phyloP scores from a whole-genome alignment of 108 stramenopile species.

The Epipyxis sp. region DNA sequence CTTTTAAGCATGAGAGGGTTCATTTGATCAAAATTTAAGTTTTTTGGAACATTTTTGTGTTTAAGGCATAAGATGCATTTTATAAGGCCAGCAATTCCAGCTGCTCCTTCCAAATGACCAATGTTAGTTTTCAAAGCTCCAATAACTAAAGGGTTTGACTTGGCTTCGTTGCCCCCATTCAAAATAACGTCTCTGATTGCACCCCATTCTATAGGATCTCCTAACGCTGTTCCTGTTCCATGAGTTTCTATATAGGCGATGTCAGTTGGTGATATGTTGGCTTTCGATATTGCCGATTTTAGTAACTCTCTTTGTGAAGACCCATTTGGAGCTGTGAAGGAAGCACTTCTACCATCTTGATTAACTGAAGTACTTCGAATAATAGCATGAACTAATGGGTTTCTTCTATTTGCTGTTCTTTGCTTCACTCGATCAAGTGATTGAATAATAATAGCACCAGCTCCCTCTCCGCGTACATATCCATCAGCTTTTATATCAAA shows the following conservation, averaged over 20 bases:
- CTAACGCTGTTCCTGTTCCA: constrained; percentile 57
- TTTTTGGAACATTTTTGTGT: constrained; percentile 41
- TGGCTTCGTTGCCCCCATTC: not conserved
- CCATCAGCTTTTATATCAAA: constrained; percentile 28
- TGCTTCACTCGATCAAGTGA: not conserved
- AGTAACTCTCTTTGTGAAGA: constrained; percentile 42
- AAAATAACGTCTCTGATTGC: constrained; percentile 39
- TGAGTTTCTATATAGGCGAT: constrained; percentile 52
- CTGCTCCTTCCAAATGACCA: constrained; percentile 56
- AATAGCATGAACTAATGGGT: constrained; percentile 16
- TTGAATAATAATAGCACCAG: constrained; percentile 8
- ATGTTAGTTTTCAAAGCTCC: constrained; percentile 57
- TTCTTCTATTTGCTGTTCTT: not conserved
- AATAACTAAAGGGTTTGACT: constrained; percentile 41
- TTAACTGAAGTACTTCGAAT: constrained; percentile 46
- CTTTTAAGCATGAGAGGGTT: constrained; percentile 40
- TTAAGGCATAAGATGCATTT: constrained; percentile 47
- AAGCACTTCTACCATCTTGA: constrained; percentile 54
- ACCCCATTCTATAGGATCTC: constrained; percentile 53
- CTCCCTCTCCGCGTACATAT: constrained; percentile 41
- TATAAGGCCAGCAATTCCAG: constrained; percentile 51
- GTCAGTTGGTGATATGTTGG: constrained; percentile 18
- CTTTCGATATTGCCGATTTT: constrained; percentile 36
- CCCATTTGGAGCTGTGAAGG: constrained; percentile 56
- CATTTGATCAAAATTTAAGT: constrained; percentile 39